Percentiles rank a stretch among this genome's conserved stretches.
Evolutionary conservation across 108 stramenopile genomes (phyloP).

Genomic region (Skeletonema potamos): DNA sequence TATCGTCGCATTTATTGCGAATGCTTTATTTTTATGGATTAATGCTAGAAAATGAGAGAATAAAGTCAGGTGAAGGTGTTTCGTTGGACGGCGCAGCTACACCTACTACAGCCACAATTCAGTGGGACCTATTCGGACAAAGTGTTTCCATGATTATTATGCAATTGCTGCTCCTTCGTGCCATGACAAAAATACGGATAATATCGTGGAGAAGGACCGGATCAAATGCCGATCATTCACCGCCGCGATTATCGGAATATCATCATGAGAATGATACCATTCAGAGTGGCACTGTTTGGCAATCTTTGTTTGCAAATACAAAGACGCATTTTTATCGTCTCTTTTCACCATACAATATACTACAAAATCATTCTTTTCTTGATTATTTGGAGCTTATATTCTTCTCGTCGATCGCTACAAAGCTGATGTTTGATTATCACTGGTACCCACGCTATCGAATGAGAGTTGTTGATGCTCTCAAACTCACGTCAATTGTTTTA

Average conservation of each 20-base stretch:
- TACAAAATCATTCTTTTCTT: slow-evolving; percentile 36
- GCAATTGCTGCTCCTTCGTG: slow-evolving; percentile 36
- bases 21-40: slow-evolving; percentile 48
- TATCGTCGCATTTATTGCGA: slow-evolving; percentile 41
- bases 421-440: slow-evolving; percentile 41
- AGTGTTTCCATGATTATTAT: slow-evolving; percentile 37
- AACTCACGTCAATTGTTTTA: slow-evolving; percentile 30
- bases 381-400: slow-evolving; percentile 35
- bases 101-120: slow-evolving; percentile 3
- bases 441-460: slow-evolving; percentile 45
- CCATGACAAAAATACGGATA: slow-evolving; percentile 7
- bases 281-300: not conserved
- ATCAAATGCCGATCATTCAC: too few species aligned
- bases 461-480: slow-evolving; percentile 23
- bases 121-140: slow-evolving; percentile 42
- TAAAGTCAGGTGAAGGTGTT: not conserved
- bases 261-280: not conserved
- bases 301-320: not conserved
- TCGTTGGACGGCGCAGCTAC: not conserved
- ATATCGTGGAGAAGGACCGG: too few species aligned
- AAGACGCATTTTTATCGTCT: slow-evolving; percentile 24
- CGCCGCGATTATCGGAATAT: too few species aligned
- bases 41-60: slow-evolving; percentile 6
- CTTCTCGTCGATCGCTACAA: slow-evolving; percentile 29
- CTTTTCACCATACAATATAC: slow-evolving; percentile 32